phyloP scores from a whole-genome alignment of 495 filamentous ascomycete genomes.

The Monascus purpureus region DNA sequence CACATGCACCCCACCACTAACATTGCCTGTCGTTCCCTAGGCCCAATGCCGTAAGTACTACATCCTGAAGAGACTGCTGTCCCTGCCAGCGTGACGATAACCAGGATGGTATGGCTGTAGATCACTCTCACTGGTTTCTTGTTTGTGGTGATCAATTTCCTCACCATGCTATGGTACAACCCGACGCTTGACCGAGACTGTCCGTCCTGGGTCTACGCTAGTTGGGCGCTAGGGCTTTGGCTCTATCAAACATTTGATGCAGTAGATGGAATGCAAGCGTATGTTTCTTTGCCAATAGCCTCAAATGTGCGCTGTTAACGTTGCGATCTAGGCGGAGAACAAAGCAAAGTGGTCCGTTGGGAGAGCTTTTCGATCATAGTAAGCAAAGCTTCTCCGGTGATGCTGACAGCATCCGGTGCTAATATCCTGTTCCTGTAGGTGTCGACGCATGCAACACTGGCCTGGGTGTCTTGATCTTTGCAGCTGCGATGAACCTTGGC shows the following conservation, averaged over 20 bases:
- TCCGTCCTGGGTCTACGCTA: constrained; percentile 85
- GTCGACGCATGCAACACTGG: constrained; percentile 93
- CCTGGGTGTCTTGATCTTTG: constrained; percentile 87
- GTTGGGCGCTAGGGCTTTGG: constrained; percentile 80
- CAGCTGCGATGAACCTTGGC: constrained; percentile 79
- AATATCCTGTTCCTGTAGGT: constrained; percentile 21
- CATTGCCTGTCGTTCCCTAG: constrained; percentile 18
- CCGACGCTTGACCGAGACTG: constrained; percentile 89
- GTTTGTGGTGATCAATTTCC: constrained; percentile 82
- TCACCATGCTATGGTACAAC: constrained; percentile 92
- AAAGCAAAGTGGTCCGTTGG: constrained; percentile 80
- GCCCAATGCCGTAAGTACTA: constrained; percentile 44
- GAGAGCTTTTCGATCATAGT: constrained; percentile 96
- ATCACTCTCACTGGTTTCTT: constrained; percentile 87
- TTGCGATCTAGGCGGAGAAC: constrained; percentile 54
- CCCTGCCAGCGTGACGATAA: background rate
- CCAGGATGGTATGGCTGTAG: constrained; percentile 18
- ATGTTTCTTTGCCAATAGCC: constrained; percentile 24
- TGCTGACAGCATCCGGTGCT: background rate
- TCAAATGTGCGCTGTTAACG: too few species aligned
- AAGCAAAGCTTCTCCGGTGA: constrained; percentile 8
- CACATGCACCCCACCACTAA: constrained; percentile 5
- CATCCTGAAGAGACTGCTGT: too few species aligned
- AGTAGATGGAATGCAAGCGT: constrained; percentile 89
- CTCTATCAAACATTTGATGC: constrained; percentile 98